Evolutionary conservation across 805 yeast species (phyloP).

Genomic region (Monosporozyma servazzii): DNA sequence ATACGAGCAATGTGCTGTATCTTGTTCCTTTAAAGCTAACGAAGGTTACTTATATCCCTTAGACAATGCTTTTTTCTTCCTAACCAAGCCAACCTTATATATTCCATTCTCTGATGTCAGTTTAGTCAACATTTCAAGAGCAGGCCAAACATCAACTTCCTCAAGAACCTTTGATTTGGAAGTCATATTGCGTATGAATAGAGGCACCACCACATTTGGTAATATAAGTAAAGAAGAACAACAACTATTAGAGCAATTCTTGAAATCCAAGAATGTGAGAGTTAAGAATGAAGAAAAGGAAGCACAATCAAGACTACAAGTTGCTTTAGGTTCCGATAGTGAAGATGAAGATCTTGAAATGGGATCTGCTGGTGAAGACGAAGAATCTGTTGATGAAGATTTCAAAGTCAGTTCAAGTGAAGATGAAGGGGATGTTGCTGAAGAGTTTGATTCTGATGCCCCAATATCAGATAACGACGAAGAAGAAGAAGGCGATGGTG

Average conservation of each 20-base stretch:
- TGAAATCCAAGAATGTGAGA: slow-evolving; percentile 65
- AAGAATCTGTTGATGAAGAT: slow-evolving; percentile 79
- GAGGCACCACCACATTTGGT: slow-evolving; percentile 72
- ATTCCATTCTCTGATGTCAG: slow-evolving; percentile 79
- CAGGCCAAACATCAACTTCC: slow-evolving; percentile 65
- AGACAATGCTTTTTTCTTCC: slow-evolving; percentile 82
- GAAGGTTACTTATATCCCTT: slow-evolving; percentile 92
- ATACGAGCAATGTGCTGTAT: slow-evolving; percentile 73
- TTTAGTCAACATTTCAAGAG: slow-evolving; percentile 74
- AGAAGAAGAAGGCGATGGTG: slow-evolving; percentile 22
- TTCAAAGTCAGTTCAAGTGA: slow-evolving; percentile 48
- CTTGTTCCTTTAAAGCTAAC: slow-evolving; percentile 88
- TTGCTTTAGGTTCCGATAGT: slow-evolving; percentile 57
- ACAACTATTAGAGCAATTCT: slow-evolving; percentile 60
- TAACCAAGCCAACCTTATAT: slow-evolving; percentile 88
- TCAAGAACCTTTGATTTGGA: slow-evolving; percentile 92
- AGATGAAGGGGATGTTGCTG: slow-evolving; percentile 55
- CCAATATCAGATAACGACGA: slow-evolving; percentile 25
- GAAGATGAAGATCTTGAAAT: slow-evolving; percentile 41
- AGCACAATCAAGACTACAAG: slow-evolving; percentile 71
- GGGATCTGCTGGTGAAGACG: slow-evolving; percentile 74
- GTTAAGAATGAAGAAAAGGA: slow-evolving; percentile 86
- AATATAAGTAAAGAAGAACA: slow-evolving; percentile 88
- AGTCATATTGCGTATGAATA: slow-evolving; percentile 54
- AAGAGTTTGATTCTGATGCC: slow-evolving; percentile 70